Evolutionary conservation across 2,329 filamentous ascomycete genomes (phyloP), one percentile per base, ranked within the genome.

Genomic region (Fusarium pseudoanthophilum): DNA sequence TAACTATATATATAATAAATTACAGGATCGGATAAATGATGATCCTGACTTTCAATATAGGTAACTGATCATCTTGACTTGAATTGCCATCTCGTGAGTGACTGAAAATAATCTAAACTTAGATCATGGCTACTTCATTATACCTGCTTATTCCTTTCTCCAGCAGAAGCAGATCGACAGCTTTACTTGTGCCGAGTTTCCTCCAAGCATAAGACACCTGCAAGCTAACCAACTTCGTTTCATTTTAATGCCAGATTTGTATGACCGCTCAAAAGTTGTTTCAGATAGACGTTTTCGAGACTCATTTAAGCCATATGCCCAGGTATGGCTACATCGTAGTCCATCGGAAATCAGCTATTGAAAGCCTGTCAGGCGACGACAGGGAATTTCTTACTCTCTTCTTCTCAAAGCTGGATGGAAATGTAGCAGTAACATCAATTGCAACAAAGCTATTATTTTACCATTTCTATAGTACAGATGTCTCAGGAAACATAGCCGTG

Each of bases 371-470:
- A 34, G 34, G 21, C 30, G 3, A 34, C 28, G 11, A 18, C 15
- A 4, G 5, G 11, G 46, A 32, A 20, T 10, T 18, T 18, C 28
- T 10, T 24, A 24, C 15, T 10, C 16, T 24, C 46, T 18, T 32
- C 28, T 10, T 49, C 3, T 24, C 21, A 2, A 14, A 32, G 28
- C 11, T 24, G 28, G 21, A 10, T 36, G 11, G 9, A 34, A 34
- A 14, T 2, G 8, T 13, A 13, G 4, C 4, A 2, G 4, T 7
- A 10, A 13, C 2, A 5, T 32, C 20, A 21, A 21, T 32, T 32
- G 11, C 7, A 30, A 13, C 2, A 3, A 49, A n/a, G 28, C 46
- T 9, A 28, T 10, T 16, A 1, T 49, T 13, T 16, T 16, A 4
- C 4, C 11, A 20, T 20, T 45, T 18, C 8, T 8, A 32, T 5